phyloP scores from a whole-genome alignment of 805 yeast genomes.

The Sugiyamaella qingdaonensis region DNA sequence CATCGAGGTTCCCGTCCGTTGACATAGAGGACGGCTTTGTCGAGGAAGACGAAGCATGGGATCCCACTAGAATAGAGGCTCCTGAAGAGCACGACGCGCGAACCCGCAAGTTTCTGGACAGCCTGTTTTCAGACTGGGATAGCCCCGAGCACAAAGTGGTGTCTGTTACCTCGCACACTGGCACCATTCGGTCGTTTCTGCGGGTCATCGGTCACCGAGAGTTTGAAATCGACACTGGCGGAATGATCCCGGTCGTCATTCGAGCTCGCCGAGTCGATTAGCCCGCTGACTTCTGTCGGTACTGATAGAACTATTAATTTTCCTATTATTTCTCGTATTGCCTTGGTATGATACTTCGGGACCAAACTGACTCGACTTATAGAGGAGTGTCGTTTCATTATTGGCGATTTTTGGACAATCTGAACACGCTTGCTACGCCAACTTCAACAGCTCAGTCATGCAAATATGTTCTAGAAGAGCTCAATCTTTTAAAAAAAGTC shows the following conservation, averaged over 20 bases:
- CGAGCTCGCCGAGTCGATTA: slow-evolving; percentile 5
- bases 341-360: too few species aligned
- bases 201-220: slow-evolving; percentile 45
- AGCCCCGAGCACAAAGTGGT: slow-evolving; percentile 13
- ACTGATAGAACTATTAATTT: too few species aligned
- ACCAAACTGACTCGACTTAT: too few species aligned
- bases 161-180: slow-evolving; percentile 48
- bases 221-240: slow-evolving; percentile 51
- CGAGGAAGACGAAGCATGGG: slow-evolving; percentile 45
- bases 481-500: too few species aligned
- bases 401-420: too few species aligned
- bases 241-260: slow-evolving; percentile 52
- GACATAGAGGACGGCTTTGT: slow-evolving; percentile 42
- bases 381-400: too few species aligned
- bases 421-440: too few species aligned
- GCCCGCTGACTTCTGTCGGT: too few species aligned
- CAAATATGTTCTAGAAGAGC: too few species aligned
- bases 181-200: slow-evolving; percentile 47
- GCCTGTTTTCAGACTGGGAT: slow-evolving; percentile 32
- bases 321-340: too few species aligned
- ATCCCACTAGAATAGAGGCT: slow-evolving; percentile 44
- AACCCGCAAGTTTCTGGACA: slow-evolving; percentile 45
- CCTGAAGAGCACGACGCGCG: slow-evolving; percentile 40
- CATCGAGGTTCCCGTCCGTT: slow-evolving; percentile 42
- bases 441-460: too few species aligned